Conservation (phyloP, 1,284 basidiomycete species). For the Microbotryum lychnidis-dioicae region DNA sequence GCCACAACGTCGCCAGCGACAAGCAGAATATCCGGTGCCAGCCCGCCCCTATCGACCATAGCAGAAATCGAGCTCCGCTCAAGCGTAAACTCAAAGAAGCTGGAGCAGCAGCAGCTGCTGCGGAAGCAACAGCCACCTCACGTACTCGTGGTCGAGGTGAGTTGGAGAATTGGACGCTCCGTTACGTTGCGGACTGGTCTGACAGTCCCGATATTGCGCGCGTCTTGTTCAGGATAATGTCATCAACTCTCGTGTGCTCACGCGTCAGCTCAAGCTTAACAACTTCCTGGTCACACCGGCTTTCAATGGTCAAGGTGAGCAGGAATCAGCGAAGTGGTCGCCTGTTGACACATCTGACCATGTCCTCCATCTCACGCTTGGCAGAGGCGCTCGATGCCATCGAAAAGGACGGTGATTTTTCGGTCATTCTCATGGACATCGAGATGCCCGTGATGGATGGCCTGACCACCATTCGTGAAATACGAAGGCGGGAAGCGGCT, state of each 20-base stretch:
- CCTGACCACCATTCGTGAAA: too few species aligned
- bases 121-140: neutral
- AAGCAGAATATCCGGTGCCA: too few species aligned
- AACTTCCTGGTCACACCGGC: neutral
- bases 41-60: too few species aligned
- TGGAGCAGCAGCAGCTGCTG: too few species aligned
- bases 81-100: too few species aligned
- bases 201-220: too few species aligned
- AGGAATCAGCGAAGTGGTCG: too few species aligned
- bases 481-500: too few species aligned
- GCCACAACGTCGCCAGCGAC: neutral
- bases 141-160: conserved; percentile 1
- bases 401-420: neutral
- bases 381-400: neutral
- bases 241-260: neutral
- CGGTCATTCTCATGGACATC: conserved; percentile 1
- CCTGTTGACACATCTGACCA: too few species aligned
- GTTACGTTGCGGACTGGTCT: neutral
- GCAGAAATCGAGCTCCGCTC: too few species aligned
- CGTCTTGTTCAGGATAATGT: neutral
- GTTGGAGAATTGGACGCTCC: neutral
- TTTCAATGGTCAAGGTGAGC: neutral
- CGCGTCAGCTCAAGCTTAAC: neutral
- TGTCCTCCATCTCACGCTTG: too few species aligned
- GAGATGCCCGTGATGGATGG: conserved; percentile 4